Conservation (phyloP, 2,329 filamentous ascomycete genomes). For the Lizonia empirigonia region DNA sequence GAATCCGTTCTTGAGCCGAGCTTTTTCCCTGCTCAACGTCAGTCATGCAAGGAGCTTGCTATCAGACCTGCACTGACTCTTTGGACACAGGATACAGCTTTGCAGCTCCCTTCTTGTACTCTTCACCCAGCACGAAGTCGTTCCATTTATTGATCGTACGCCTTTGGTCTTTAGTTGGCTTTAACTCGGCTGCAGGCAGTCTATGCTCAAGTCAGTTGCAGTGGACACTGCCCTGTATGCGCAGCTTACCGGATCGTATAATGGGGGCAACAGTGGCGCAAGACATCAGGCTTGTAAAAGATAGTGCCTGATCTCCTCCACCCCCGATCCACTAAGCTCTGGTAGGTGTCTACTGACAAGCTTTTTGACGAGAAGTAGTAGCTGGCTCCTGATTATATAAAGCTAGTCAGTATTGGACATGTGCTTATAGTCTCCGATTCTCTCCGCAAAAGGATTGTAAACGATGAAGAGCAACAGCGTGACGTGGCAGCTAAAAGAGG, state of each 20-base stretch:
- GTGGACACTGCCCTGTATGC: neutral
- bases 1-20: constrained; percentile 70
- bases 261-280: constrained; percentile 86
- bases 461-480: constrained; percentile 4
- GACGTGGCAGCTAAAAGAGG: constrained; percentile 19
- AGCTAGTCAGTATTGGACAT: constrained; percentile 23
- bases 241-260: constrained; percentile 70
- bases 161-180: constrained; percentile 72
- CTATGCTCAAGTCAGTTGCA: constrained; percentile 45
- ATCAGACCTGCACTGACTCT: constrained; percentile 50
- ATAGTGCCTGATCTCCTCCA: constrained; percentile 71
- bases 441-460: constrained; percentile 9
- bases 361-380: constrained; percentile 71
- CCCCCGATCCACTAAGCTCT: constrained; percentile 72
- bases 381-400: constrained; percentile 65
- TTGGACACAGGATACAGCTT: constrained; percentile 70
- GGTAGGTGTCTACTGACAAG: constrained; percentile 71
- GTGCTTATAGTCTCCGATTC: constrained; percentile 13
- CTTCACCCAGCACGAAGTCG: constrained; percentile 69
- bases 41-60: neutral
- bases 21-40: constrained; percentile 55
- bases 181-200: constrained; percentile 69
- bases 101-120: constrained; percentile 68
- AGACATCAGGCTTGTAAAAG: constrained; percentile 79
- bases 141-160: constrained; percentile 80